A percentile compares a stretch with the other conserved stretches of the same genome.
Conservation (phyloP, 768 basidiomycete genomes). For the Panaeolus cyanescens region DNA sequence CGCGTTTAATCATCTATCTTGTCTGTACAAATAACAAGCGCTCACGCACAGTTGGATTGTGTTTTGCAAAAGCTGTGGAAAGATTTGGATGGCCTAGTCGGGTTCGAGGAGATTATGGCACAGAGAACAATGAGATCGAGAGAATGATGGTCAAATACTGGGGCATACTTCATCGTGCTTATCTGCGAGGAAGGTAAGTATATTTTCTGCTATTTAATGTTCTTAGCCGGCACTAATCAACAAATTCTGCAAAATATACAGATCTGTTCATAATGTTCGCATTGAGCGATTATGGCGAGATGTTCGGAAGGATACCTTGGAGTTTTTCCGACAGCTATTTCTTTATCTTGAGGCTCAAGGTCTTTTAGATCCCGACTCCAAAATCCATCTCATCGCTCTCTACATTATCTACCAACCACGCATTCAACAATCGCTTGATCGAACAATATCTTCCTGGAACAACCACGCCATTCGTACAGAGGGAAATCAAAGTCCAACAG, state of each 20-base stretch:
- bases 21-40: slow-evolving; percentile 28
- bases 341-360: slow-evolving; percentile 22
- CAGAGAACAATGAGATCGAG: slow-evolving; percentile 25
- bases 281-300: slow-evolving; percentile 42
- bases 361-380: slow-evolving; percentile 18
- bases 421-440: no score
- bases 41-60: slow-evolving; percentile 19
- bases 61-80: slow-evolving; percentile 18
- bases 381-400: no score
- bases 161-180: slow-evolving; percentile 16
- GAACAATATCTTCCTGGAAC: no score
- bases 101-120: slow-evolving; percentile 24
- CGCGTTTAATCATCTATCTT: slow-evolving; percentile 30
- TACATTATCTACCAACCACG: no score
- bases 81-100: slow-evolving; percentile 32
- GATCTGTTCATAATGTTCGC: slow-evolving; percentile 38
- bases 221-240: not conserved
- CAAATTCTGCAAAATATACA: slow-evolving; percentile 21
- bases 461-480: slow-evolving; percentile 4
- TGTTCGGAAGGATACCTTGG: slow-evolving; percentile 28
- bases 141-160: slow-evolving; percentile 9
- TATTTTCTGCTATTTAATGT: not conserved
- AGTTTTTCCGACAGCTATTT: slow-evolving; percentile 29
- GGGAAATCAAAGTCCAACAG: slow-evolving; percentile 7
- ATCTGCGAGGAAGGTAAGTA: slow-evolving; percentile 21